Conservation (phyloP, 2,329 filamentous ascomycete genomes). For the Sarocladium oryzae region DNA sequence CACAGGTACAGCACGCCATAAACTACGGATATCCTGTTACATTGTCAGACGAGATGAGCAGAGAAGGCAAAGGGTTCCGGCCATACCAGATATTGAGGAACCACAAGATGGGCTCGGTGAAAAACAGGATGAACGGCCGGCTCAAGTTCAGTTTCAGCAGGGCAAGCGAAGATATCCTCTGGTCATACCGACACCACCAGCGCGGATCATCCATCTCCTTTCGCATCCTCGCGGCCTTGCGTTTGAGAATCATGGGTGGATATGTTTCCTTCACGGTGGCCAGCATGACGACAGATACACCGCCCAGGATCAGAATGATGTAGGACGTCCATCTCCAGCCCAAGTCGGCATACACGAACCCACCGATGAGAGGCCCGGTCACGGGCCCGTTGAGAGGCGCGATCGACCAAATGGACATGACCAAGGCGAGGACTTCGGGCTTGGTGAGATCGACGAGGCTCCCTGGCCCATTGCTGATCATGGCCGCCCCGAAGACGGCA, state of each 20-base stretch:
- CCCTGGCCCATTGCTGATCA: conserved; percentile 79
- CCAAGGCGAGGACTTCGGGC: conserved; percentile 73
- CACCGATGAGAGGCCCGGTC: conserved; percentile 67
- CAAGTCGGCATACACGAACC: conserved; percentile 61
- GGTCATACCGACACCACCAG: conserved; percentile 77
- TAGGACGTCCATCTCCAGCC: conserved; percentile 89
- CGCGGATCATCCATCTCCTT: conserved; percentile 64
- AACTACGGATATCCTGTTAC: conserved; percentile 64
- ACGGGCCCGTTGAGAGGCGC: conserved; percentile 74
- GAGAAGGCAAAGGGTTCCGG: neutral
- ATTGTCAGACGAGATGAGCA: neutral
- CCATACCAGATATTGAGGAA: conserved; percentile 60
- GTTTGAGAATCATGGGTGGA: conserved; percentile 61
- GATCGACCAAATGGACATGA: conserved; percentile 76
- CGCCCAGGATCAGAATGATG: conserved; percentile 68
- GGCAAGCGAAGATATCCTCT: conserved; percentile 55
- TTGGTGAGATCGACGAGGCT: conserved; percentile 77
- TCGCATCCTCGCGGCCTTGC: conserved; percentile 56
- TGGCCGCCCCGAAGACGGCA: conserved; percentile 58
- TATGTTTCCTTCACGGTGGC: conserved; percentile 68
- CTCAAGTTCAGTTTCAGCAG: conserved; percentile 70
- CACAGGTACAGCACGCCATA: conserved; percentile 86
- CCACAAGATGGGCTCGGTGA: conserved; percentile 75
- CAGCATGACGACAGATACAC: conserved; percentile 53
- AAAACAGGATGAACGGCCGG: conserved; percentile 69